Conservation (phyloP, 768 basidiomycete genomes). For the Myochromella boudieri region DNA sequence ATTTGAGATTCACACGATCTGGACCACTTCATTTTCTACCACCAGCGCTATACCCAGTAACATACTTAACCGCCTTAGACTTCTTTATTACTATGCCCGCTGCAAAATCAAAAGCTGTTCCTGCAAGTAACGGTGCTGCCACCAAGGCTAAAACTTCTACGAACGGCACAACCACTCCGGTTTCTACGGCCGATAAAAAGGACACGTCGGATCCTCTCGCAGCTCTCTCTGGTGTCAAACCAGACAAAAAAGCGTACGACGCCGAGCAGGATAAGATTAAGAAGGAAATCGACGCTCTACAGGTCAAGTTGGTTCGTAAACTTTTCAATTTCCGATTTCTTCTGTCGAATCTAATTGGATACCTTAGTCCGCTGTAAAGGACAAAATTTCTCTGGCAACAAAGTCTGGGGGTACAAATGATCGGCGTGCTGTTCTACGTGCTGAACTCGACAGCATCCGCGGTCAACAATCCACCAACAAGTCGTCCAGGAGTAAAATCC, state of each 20-base stretch:
- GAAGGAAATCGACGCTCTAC: slow-evolving; percentile 79
- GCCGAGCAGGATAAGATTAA: slow-evolving; percentile 83
- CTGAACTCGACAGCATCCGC: slow-evolving; percentile 80
- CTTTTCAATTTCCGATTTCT: slow-evolving; percentile 1
- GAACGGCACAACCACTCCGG: slow-evolving; percentile 48
- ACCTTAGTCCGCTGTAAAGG: slow-evolving; percentile 62
- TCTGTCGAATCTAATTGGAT: slow-evolving; percentile 11
- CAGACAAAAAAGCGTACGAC: slow-evolving; percentile 85
- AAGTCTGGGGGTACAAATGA: slow-evolving; percentile 70
- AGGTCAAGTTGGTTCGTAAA: slow-evolving; percentile 74
- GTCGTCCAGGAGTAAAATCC: slow-evolving; percentile 61
- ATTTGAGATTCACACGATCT: slow-evolving; percentile 24
- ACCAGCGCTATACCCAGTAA: slow-evolving; percentile 19
- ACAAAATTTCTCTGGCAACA: slow-evolving; percentile 68
- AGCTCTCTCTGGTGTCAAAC: slow-evolving; percentile 51
- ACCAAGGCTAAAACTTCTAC: slow-evolving; percentile 43
- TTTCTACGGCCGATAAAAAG: slow-evolving; percentile 39
- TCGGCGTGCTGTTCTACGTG: slow-evolving; percentile 65
- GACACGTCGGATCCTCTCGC: slow-evolving; percentile 41
- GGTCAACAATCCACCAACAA: slow-evolving; percentile 79
- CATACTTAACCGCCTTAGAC: slow-evolving; percentile 20
- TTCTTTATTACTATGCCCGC: slow-evolving; percentile 37
- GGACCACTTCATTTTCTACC: slow-evolving; percentile 14
- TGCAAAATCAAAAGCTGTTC: slow-evolving; percentile 54
- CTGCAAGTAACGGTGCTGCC: slow-evolving; percentile 39